Base-by-base conservation (phyloP, 805 yeast species). In the Kodamaea restingae region DNA sequence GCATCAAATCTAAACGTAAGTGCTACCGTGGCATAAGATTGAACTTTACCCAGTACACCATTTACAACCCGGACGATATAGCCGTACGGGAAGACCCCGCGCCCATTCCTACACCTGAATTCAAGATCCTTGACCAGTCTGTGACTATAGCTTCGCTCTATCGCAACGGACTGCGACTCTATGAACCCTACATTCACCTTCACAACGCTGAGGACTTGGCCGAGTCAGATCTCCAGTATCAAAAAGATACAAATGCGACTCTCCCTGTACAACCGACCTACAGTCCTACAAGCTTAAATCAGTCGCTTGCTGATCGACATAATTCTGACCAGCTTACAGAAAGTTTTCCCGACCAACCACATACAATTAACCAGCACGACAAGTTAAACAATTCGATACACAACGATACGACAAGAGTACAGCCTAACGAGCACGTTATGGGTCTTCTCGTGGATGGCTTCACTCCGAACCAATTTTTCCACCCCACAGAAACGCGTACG, bases 21-120 rank as follows among this genome's bases (percentile, higher is more conserved):
- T 75, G 81, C 46, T 65, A 67, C 47, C 55, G 75, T 40, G 78
- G 78, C 1, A 54, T 63, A 9, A 60, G 75, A 38, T 55, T 71
- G 32, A 73, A 71, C 47, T 71, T 73, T 50, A 61, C 70, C 26
- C 75, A 60, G 47, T 65, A 63, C 43, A 61, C 62, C 27, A 52
- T 63, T 25, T 66, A 60, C 45, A 57, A 64, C 35, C 73, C 71
- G 4, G 49, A 49, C 14, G 47, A 43, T 17, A 29, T 26, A 25
- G 7, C 3, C 2, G 38, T 34, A n/a, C 36, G 28, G 10, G 26
- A 29, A 8, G 35, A 25, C n/a, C 29, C 29, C 21, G 25, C 38
- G 22, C 22, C 22, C 3, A 11, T 7, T 11, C 36, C 27, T 17
- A 4, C 26, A 3, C 17, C 39, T 15, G 35, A 43, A 12, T 43